Base-by-base conservation (phyloP, 139 green algal species). In the Chlamydomonas eustigma region DNA sequence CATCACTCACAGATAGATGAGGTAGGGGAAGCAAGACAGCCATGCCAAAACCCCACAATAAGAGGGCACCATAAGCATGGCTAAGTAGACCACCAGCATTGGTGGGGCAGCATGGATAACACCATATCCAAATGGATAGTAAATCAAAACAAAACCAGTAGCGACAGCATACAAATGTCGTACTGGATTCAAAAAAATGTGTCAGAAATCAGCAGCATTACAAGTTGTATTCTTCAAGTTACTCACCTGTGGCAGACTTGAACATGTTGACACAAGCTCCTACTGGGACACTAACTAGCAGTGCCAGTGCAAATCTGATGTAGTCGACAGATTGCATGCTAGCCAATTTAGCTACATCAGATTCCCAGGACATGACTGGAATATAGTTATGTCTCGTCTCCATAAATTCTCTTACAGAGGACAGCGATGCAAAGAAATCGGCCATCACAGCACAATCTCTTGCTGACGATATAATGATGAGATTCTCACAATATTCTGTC, bases 11-110 rank as follows among this genome's bases (percentile, higher is more conserved):
- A 75, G 68, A n/a, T 63, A 75, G 34, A 94, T 88, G 22, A 96
- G 83, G 80, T 94, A 96, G 0, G 86, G 82, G 64, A 96, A 94
- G 36, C 84, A 82, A 33, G 88, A 81, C 1, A 88, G 69, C 92
- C 92, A 97, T 0, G 86, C 80, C 1, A 94, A 51, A 0, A 52
- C 83, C 25, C 87, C 90, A 34, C 81, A 87, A 8, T 86, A 74
- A 4, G 64, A 30, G 1, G 88, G 92, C 28, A 72, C 65, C 33
- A 39, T 4, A 33, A 44, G 33, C 4, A 72, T 44, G 4, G 65
- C 65, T 6, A 72, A 34, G 65, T 72, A 72, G 8, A 39, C 31
- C 65, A 72, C 33, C 65, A 39, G 5, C 8, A 31, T 37, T 4
- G 65, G 65, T 31, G 28, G 5, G 5, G 31, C 65, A 4, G 65